Evolutionary conservation across 495 filamentous ascomycete species (phyloP).

Genomic region (Tuber melanosporum): DNA sequence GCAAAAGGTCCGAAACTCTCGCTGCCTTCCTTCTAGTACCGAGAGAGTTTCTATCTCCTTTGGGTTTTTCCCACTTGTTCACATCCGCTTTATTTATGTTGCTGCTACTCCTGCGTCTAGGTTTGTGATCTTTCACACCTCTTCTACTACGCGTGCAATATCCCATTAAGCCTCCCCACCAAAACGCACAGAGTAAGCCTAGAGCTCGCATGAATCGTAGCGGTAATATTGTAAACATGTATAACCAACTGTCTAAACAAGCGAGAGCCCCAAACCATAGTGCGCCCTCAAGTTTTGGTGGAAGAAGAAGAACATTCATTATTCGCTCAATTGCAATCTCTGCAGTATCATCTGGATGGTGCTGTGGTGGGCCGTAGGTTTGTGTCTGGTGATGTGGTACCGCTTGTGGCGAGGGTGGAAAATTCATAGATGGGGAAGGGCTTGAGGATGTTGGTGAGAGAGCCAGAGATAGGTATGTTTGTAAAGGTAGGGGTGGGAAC

Average conservation of each 20-base stretch:
- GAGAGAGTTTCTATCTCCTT: constrained; percentile 38
- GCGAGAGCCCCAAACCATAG: constrained; percentile 82
- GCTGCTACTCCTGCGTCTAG: constrained; percentile 32
- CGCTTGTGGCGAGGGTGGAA: constrained; percentile 13
- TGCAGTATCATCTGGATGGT: constrained; percentile 92
- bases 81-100: constrained; percentile 16
- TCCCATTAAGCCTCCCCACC: constrained; percentile 32
- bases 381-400: constrained; percentile 9
- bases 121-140: constrained; percentile 20
- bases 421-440: constrained; percentile 3
- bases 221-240: constrained; percentile 90
- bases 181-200: constrained; percentile 61
- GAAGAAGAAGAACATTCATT: constrained; percentile 79
- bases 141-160: background rate
- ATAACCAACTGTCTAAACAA: constrained; percentile 94
- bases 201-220: constrained; percentile 81
- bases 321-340: constrained; percentile 89
- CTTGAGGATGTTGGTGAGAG: constrained; percentile 32
- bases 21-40: constrained; percentile 59
- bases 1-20: constrained; percentile 73
- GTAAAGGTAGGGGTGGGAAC: constrained; percentile 38
- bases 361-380: constrained; percentile 26
- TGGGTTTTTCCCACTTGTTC: constrained; percentile 7
- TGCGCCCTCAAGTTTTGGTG: constrained; percentile 73
- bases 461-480: constrained; percentile 40